Evolutionary conservation across 371 early-diverging fungal genomes (phyloP), one percentile per base, ranked within the genome.

Genomic region (Lichtheimia corymbifera): DNA sequence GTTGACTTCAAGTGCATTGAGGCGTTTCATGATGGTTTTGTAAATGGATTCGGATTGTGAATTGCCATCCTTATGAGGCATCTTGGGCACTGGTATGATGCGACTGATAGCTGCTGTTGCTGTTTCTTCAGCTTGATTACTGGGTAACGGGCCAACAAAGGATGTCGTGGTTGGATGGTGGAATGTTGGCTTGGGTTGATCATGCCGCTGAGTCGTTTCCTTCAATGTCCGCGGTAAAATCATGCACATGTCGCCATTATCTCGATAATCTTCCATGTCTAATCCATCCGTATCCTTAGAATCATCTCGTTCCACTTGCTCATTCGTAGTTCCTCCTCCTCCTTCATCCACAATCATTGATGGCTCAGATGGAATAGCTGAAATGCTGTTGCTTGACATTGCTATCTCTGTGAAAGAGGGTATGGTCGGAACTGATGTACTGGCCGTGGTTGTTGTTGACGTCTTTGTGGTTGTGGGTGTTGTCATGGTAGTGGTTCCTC

Each of bases 1-100:
- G 66, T 93, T 93, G 22, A 86, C 70, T 69, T 96, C 97, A 7
- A 96, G 76, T 15, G 82, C 75, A 49, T 74, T 76, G 1, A 97
- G 75, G 13, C 97, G 84, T 56, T 92, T 93, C 83, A 92, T 88
- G 44, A 97, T 95, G 5, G 88, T 93, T 60, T 94, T 93, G 73
- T 92, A 96, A 41, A 96, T 91, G 55, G 91, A 94, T 54, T 93
- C 91, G 61, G 75, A 73, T 14, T 40, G 40, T 27, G 67, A 67
- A 41, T 40, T 65, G 2, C 66, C 54, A 35, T 55, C 76, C 62
- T 60, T 70, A 65, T 56, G 45, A 6, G 15, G 13, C 9, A 22
- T 45, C 2, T 42, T 45, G 40, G 57, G 57, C 25, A 41, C 43
- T 15, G 43, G 57, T 3, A 56, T 35, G 25, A 22, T 15, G 5